phyloP scores from a whole-genome alignment of 2,329 filamentous ascomycete genomes.

The Corniculantispora saksenae region DNA sequence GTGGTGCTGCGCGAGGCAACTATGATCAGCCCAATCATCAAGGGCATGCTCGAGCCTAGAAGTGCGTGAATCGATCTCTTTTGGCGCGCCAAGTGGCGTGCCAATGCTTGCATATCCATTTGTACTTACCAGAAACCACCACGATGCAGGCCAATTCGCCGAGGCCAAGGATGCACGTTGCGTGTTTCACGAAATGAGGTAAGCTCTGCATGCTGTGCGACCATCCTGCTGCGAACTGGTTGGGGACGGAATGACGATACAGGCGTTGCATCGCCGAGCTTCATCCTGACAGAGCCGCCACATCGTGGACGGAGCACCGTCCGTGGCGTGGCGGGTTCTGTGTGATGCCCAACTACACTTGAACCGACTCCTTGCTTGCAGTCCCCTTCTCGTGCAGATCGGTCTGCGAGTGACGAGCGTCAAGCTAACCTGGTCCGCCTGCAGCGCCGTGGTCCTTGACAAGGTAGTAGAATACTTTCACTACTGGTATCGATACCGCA shows the following conservation, averaged over 20 bases:
- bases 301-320: constrained; percentile 16
- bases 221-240: constrained; percentile 14
- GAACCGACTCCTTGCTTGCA: constrained; percentile 52
- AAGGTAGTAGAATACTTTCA: constrained; percentile 83
- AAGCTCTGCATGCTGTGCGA: constrained; percentile 34
- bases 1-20: constrained; percentile 72
- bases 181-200: constrained; percentile 74
- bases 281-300: constrained; percentile 47
- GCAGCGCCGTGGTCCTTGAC: constrained; percentile 71
- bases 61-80: constrained; percentile 44
- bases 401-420: constrained; percentile 22
- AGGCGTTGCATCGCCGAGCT: constrained; percentile 39
- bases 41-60: constrained; percentile 70
- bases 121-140: constrained; percentile 15
- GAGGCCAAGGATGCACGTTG: constrained; percentile 67
- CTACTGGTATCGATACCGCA: constrained; percentile 74
- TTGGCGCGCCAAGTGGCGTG: constrained; percentile 27
- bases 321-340: constrained; percentile 40
- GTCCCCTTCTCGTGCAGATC: constrained; percentile 20
- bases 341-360: constrained; percentile 62
- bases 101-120: constrained; percentile 20
- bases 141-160: constrained; percentile 57
- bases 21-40: constrained; percentile 69
- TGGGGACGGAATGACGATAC: constrained; percentile 37
- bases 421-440: constrained; percentile 24